Evolutionary conservation across 768 basidiomycete genomes (phyloP).

Genomic region (Butyriboletus loyo): DNA sequence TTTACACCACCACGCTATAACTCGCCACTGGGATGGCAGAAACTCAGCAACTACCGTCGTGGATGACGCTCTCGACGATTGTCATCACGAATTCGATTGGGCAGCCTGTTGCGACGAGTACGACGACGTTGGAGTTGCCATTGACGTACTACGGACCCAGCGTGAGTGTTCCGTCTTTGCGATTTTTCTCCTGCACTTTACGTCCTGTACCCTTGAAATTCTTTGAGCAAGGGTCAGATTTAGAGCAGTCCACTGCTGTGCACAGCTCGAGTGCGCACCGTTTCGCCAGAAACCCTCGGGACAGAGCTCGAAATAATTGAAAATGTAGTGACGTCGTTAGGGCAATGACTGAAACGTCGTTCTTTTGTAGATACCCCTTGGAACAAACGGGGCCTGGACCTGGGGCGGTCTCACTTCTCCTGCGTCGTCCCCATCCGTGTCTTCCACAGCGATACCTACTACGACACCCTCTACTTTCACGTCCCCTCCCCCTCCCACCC

Average conservation of each 20-base stretch:
- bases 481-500: slow-evolving; percentile 27
- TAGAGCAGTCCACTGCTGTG: not conserved
- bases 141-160: slow-evolving; percentile 82
- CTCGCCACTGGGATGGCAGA: slow-evolving; percentile 31
- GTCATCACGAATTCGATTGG: slow-evolving; percentile 54
- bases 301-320: not conserved
- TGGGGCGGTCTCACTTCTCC: slow-evolving; percentile 75
- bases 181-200: not conserved
- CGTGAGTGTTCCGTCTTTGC: slow-evolving; percentile 44
- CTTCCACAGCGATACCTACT: slow-evolving; percentile 25
- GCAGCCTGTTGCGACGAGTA: slow-evolving; percentile 51
- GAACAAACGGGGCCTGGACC: slow-evolving; percentile 56
- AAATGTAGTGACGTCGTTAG: slow-evolving; percentile 9
- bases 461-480: slow-evolving; percentile 31
- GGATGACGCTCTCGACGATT: slow-evolving; percentile 59
- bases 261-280: not conserved
- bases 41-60: slow-evolving; percentile 68
- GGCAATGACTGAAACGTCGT: slow-evolving; percentile 11
- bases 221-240: not conserved
- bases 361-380: slow-evolving; percentile 66
- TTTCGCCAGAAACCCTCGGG: not conserved
- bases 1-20: not conserved
- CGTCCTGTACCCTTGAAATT: not conserved
- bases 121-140: slow-evolving; percentile 61
- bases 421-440: slow-evolving; percentile 34